phyloP scores from a whole-genome alignment of 805 yeast genomes.

The Clavispora fructus region DNA sequence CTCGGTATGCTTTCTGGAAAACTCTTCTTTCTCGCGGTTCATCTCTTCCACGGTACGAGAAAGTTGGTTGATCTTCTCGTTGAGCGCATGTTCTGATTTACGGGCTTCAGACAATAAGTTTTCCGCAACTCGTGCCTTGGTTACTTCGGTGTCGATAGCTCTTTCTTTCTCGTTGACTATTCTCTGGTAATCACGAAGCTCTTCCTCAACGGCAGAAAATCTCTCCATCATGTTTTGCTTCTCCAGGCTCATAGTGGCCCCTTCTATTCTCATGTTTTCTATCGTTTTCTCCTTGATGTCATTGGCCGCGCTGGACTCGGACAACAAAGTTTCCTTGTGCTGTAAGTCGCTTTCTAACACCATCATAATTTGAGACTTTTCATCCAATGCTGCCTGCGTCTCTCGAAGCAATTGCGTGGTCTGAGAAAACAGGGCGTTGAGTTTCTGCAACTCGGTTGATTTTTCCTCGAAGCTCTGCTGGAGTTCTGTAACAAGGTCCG shows the following conservation, averaged over 20 bases:
- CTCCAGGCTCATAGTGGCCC: background rate
- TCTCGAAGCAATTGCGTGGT: background rate
- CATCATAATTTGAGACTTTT: background rate
- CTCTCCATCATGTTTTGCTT: background rate
- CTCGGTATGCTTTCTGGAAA: background rate
- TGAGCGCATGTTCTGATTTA: background rate
- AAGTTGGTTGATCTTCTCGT: background rate
- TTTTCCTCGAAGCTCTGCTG: background rate
- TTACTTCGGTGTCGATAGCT: background rate
- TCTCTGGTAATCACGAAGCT: background rate
- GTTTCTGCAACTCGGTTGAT: background rate
- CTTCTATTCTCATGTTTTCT: background rate
- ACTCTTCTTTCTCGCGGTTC: background rate
- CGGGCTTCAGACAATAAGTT: background rate
- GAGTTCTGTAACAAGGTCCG: background rate
- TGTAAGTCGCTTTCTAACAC: background rate
- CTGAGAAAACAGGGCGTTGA: background rate
- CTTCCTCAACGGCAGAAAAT: background rate
- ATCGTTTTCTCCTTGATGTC: background rate
- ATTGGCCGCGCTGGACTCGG: background rate
- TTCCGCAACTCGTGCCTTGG: background rate
- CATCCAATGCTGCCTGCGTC: background rate
- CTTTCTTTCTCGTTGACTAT: background rate
- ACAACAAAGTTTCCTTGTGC: background rate
- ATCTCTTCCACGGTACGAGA: background rate